Evolutionary conservation across 2,329 filamentous ascomycete genomes (phyloP).

Genomic region (Phyllosticta capitalensis): DNA sequence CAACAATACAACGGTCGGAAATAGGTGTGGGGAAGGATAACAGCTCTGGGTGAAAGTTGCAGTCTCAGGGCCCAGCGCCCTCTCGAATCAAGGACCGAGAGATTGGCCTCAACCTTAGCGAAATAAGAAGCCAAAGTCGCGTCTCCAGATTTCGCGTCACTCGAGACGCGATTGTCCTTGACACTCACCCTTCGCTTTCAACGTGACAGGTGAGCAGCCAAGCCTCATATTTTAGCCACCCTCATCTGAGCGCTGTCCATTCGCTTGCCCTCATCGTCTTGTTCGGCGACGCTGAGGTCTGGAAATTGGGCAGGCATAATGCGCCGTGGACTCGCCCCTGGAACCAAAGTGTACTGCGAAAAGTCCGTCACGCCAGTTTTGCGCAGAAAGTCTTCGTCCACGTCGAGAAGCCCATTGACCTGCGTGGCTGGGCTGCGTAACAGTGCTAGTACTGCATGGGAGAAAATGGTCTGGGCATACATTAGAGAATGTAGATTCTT

Average conservation of each 20-base stretch:
- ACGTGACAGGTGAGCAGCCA: background rate
- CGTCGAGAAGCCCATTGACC: constrained; percentile 62
- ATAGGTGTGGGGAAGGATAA: background rate
- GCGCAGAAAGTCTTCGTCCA: constrained; percentile 75
- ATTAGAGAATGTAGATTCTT: background rate
- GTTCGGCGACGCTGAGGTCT: constrained; percentile 61
- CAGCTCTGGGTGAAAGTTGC: background rate
- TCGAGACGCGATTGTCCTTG: background rate
- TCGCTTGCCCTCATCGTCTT: constrained; percentile 67
- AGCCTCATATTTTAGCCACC: constrained; percentile 12
- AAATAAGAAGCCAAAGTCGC: background rate
- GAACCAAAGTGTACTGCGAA: constrained; percentile 59
- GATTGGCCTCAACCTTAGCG: background rate
- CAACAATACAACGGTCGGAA: background rate
- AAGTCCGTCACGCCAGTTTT: constrained; percentile 61
- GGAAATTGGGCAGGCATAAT: constrained; percentile 71
- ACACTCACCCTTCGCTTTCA: background rate
- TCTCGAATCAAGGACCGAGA: background rate
- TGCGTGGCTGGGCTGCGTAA: constrained; percentile 47
- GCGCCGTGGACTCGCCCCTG: constrained; percentile 53
- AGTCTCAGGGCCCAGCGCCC: background rate
- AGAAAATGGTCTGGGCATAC: constrained; percentile 54
- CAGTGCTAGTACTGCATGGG: constrained; percentile 68
- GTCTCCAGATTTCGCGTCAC: background rate
- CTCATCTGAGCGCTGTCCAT: constrained; percentile 50